A percentile compares a stretch with the other conserved stretches of the same genome.
These are phyloP conservation scores for Croton setiger DNA, from an alignment of 441 rosid species.

Conservation along the genomic window DNA sequence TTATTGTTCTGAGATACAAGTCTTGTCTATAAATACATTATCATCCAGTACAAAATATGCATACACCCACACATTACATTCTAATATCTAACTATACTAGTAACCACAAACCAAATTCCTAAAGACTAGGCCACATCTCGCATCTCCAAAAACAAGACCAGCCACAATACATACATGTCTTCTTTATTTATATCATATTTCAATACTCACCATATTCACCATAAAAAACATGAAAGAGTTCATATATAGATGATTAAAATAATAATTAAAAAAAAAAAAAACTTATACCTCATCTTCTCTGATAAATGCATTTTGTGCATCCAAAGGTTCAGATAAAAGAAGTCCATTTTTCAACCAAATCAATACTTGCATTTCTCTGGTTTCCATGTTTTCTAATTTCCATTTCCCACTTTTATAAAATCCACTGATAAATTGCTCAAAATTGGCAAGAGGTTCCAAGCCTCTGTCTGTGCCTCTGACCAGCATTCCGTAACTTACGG, in stretches of 20 bases:
- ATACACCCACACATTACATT: neutral
- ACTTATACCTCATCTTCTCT: constrained; percentile 1
- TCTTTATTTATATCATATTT: constrained; percentile 1
- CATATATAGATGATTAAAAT: neutral
- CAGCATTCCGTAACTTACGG: constrained; percentile 45
- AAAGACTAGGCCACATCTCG: neutral
- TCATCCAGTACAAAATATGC: neutral
- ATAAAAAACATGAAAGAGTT: neutral
- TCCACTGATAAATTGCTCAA: constrained; percentile 27
- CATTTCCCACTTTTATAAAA: neutral
- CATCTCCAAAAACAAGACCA: neutral
- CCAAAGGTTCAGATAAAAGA: neutral
- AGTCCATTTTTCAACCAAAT: constrained; percentile 1
- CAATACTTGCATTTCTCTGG: neutral
- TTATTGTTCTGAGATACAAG: constrained; percentile 7
- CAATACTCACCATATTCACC: neutral
- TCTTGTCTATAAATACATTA: neutral
- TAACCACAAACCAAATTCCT: neutral
- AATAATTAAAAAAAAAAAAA: neutral
- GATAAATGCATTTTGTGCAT: neutral
- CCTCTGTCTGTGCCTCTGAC: constrained; percentile 74
- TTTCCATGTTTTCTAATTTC: neutral
- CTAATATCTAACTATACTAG: neutral
- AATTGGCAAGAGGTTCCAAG: constrained; percentile 94
- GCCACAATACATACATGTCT: neutral